Conservation (phyloP, 1,284 basidiomycete species). For the Ceratobasidium theobromae region DNA sequence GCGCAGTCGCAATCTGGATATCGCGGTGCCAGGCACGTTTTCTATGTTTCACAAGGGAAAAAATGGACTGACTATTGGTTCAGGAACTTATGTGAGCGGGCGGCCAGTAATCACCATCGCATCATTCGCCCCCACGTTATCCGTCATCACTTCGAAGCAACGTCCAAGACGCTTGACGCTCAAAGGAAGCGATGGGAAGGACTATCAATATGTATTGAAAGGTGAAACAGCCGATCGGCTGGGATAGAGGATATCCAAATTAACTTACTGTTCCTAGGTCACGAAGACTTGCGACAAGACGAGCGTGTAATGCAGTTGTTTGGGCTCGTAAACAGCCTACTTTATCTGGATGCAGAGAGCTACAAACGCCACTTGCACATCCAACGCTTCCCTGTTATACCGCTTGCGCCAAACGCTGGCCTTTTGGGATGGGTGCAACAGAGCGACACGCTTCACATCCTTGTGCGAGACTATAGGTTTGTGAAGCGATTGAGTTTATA, state of each 20-base stretch:
- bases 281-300: conserved; percentile 98
- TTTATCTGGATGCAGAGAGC: conserved; percentile 90
- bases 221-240: conserved; percentile 49
- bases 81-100: conserved; percentile 92
- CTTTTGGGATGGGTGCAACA: conserved; percentile 92
- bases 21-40: conserved; percentile 85
- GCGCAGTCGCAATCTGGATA: conserved; percentile 84
- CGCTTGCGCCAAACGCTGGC: conserved; percentile 94
- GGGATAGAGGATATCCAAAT: conserved; percentile 2
- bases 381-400: conserved; percentile 91
- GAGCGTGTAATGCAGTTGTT: conserved; percentile 99
- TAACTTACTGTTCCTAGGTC: conserved; percentile 54
- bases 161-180: conserved; percentile 88
- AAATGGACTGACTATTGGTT: not conserved
- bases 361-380: conserved; percentile 97
- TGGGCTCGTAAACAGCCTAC: conserved; percentile 92
- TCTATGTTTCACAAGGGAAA: not conserved
- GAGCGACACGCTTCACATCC: conserved; percentile 96
- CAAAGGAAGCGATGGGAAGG: conserved; percentile 89
- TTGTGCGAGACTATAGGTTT: conserved; percentile 90
- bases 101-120: conserved; percentile 82
- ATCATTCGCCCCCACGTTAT: conserved; percentile 83
- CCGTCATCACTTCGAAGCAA: conserved; percentile 98
- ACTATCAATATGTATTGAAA: conserved; percentile 93
- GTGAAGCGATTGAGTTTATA: not conserved